Evolutionary conservation across 768 basidiomycete species (phyloP).

Genomic region (Phlebiopsis flavidoalba): DNA sequence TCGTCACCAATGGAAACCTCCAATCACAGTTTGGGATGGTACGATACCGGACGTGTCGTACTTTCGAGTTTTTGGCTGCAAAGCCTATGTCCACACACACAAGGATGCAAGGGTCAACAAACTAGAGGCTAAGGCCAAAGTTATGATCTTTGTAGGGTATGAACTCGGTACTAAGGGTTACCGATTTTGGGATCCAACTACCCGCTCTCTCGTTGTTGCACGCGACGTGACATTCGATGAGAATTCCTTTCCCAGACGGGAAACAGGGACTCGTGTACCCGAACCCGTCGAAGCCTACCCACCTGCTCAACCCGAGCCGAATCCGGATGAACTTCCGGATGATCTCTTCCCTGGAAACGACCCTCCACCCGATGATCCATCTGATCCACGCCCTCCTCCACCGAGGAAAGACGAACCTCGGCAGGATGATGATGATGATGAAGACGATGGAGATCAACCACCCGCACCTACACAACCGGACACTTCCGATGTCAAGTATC

Average conservation of each 20-base stretch:
- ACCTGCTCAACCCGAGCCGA: not conserved
- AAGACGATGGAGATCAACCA: not conserved
- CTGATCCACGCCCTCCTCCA: not conserved
- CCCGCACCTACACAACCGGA: not conserved
- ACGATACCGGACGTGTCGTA: too few relatives aligned
- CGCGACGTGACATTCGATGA: not conserved
- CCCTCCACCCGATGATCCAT: not conserved
- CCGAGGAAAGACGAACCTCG: not conserved
- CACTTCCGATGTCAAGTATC: too few relatives aligned
- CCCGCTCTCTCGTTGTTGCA: not conserved
- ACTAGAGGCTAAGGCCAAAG: slow-evolving; percentile 1
- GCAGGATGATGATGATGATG: not conserved
- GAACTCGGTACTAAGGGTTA: not conserved
- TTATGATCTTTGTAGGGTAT: slow-evolving; percentile 1
- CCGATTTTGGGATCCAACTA: slow-evolving; percentile 1
- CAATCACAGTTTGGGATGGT: too few relatives aligned
- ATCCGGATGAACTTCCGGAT: not conserved
- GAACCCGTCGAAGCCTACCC: not conserved
- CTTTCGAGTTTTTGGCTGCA: too few relatives aligned
- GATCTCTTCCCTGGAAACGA: not conserved
- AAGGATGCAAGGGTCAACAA: not conserved
- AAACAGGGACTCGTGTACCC: not conserved
- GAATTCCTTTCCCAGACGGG: not conserved
- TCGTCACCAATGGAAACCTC: too few relatives aligned
- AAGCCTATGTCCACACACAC: too few relatives aligned